Conservation (phyloP, 2,329 filamentous ascomycete genomes). For the Neodidymelliopsis sp. region DNA sequence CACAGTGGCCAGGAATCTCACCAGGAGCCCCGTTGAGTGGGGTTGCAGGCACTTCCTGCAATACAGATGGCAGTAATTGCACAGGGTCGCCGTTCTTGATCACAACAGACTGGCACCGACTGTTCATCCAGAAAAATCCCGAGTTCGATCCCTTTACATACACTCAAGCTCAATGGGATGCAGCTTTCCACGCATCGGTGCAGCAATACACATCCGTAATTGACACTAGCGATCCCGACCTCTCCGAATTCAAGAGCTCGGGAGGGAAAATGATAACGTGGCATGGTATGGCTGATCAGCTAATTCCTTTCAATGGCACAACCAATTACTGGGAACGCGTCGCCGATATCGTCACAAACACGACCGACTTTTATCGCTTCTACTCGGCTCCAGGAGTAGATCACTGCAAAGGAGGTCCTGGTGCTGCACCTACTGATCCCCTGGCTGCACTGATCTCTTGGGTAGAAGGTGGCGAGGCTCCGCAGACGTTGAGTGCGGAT, state of each 20-base stretch:
- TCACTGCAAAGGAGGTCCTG: conserved; percentile 28
- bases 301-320: conserved; percentile 19
- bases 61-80: conserved; percentile 16
- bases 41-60: conserved; percentile 15
- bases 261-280: conserved; percentile 36
- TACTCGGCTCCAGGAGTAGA: conserved; percentile 29
- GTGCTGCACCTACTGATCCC: conserved; percentile 41
- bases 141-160: conserved; percentile 8
- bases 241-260: conserved; percentile 25
- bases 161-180: conserved; percentile 2
- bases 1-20: conserved; percentile 6
- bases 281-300: conserved; percentile 29
- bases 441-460: conserved; percentile 28
- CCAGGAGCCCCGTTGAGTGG: background rate
- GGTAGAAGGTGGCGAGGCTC: conserved; percentile 31
- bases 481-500: conserved; percentile 20
- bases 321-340: conserved; percentile 25
- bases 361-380: conserved; percentile 31
- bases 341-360: conserved; percentile 15
- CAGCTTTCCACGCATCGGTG: conserved; percentile 10
- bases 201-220: conserved; percentile 26
- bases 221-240: conserved; percentile 23
- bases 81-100: background rate
- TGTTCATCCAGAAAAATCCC: conserved; percentile 25
- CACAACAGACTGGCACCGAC: conserved; percentile 16